These are phyloP conservation scores for Apiotrichum mycotoxinovorans DNA, from an alignment of 1,284 basidiomycete species.

Conservation along the genomic window DNA sequence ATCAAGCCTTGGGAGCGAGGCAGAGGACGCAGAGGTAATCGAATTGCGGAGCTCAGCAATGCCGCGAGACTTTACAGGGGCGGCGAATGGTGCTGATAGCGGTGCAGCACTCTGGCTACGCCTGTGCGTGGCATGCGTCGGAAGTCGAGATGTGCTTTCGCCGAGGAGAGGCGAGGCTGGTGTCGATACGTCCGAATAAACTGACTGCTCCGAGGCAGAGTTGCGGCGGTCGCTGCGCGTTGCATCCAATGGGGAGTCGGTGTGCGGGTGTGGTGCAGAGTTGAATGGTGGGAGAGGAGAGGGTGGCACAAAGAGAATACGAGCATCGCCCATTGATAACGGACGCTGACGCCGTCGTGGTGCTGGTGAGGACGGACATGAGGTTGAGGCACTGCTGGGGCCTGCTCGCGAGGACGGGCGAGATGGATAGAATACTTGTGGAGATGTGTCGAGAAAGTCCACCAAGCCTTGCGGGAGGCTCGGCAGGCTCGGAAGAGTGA, in stretches of 20 bases:
- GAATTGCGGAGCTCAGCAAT: neutral
- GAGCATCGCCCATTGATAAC: constrained; percentile 5
- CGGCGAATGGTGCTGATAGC: neutral
- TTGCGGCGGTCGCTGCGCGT: neutral
- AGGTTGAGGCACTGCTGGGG: neutral
- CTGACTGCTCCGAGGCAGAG: neutral
- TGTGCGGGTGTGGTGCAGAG: constrained; percentile 7
- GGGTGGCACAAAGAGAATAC: neutral
- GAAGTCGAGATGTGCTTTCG: neutral
- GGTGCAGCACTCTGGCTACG: constrained; percentile 3
- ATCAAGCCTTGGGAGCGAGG: constrained; percentile 7
- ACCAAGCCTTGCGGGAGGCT: constrained; percentile 8
- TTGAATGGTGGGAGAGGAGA: constrained; percentile 6
- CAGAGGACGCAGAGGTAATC: neutral
- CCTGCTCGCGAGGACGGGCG: constrained; percentile 9
- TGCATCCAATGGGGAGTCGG: constrained; percentile 8
- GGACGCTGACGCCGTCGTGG: constrained; percentile 1
- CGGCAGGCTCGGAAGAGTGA: constrained; percentile 18
- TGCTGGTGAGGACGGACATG: constrained; percentile 13
- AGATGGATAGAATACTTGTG: constrained; percentile 16
- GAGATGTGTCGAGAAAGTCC: constrained; percentile 13
- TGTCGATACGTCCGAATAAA: neutral
- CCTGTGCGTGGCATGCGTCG: neutral
- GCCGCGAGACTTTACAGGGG: neutral
- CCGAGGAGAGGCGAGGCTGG: neutral